These are phyloP conservation scores for Pachysandra terminalis DNA, from an alignment of 164 flowering plant species.

Conservation along the genomic window DNA sequence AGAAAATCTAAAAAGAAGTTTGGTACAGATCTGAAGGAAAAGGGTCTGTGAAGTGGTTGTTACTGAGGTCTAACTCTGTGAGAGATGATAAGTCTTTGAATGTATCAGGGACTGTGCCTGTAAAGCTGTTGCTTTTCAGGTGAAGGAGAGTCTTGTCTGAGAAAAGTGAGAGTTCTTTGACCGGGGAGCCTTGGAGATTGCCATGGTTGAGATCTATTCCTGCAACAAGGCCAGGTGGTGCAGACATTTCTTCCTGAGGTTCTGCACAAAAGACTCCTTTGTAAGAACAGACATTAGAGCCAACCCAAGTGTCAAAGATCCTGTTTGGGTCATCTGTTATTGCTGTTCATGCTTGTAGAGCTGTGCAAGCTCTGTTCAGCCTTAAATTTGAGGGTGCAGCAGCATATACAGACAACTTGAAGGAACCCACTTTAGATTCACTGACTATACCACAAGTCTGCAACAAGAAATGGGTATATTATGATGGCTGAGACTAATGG, in stretches of 20 bases:
- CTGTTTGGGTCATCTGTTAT: slow-evolving; percentile 71
- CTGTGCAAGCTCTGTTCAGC: slow-evolving; percentile 55
- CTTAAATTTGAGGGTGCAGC: too few relatives aligned
- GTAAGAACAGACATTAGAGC: too few relatives aligned
- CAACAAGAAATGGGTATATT: too few relatives aligned
- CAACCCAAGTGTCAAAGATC: slow-evolving; percentile 61
- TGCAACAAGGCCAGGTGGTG: slow-evolving; percentile 24
- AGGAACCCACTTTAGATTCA: too few relatives aligned
- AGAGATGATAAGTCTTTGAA: slow-evolving; percentile 47
- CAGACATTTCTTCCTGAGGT: slow-evolving; percentile 20
- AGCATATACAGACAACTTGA: too few relatives aligned
- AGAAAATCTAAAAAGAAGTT: too few relatives aligned
- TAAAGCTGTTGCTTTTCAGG: too few relatives aligned
- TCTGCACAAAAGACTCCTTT: slow-evolving; percentile 70
- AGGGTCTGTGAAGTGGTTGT: slow-evolving; percentile 73
- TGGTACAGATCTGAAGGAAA: slow-evolving; percentile 22
- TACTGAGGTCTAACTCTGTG: too few relatives aligned
- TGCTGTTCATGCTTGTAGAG: slow-evolving; percentile 91
- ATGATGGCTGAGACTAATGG: too few relatives aligned
- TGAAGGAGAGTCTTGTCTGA: too few relatives aligned
- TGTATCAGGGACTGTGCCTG: slow-evolving; percentile 58
- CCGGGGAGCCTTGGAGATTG: slow-evolving; percentile 63
- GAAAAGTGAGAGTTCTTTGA: slow-evolving; percentile 61
- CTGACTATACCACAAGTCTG: too few relatives aligned
- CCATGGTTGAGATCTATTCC: slow-evolving; percentile 88